These are phyloP conservation scores for Aspergillus sp. DNA, from an alignment of 2,329 filamentous ascomycete genomes.

Conservation along the genomic window DNA sequence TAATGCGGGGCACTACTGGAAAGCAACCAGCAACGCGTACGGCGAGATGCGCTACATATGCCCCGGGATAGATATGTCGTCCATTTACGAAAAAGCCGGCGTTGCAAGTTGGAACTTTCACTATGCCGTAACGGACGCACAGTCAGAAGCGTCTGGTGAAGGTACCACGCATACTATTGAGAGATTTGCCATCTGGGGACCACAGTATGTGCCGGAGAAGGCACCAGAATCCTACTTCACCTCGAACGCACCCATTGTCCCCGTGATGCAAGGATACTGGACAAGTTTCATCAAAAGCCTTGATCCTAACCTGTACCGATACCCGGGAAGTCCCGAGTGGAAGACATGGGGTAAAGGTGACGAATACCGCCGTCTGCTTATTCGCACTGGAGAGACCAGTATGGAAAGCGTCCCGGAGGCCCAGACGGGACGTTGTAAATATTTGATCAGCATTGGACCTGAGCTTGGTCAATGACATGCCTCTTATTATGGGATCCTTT, in stretches of 20 bases:
- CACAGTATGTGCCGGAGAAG: slow-evolving; percentile 47
- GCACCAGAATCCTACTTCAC: slow-evolving; percentile 56
- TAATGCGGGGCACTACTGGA: slow-evolving; percentile 55
- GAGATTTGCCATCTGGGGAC: slow-evolving; percentile 65
- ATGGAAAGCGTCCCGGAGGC: slow-evolving; percentile 46
- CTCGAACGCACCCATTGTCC: slow-evolving; percentile 57
- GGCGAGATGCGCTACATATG: slow-evolving; percentile 66
- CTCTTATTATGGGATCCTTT: background rate
- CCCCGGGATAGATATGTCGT: slow-evolving; percentile 56
- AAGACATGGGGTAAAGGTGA: slow-evolving; percentile 37
- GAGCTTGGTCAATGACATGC: slow-evolving; percentile 44
- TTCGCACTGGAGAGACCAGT: slow-evolving; percentile 43
- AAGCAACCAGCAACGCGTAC: slow-evolving; percentile 56
- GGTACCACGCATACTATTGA: slow-evolving; percentile 70
- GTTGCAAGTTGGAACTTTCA: slow-evolving; percentile 63
- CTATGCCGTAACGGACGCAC: slow-evolving; percentile 64
- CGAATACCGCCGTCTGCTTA: slow-evolving; percentile 38
- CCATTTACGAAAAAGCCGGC: slow-evolving; percentile 34
- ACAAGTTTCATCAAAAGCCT: slow-evolving; percentile 66
- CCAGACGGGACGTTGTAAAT: slow-evolving; percentile 47
- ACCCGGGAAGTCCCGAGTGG: slow-evolving; percentile 52
- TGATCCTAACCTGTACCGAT: slow-evolving; percentile 61
- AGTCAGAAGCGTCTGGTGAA: slow-evolving; percentile 50
- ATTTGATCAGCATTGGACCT: slow-evolving; percentile 49
- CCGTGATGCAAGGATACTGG: slow-evolving; percentile 69